Evolutionary conservation across 225 moss, liverwort and hornwort species (phyloP).

Genomic region (Pseudoscleropodium purum): DNA sequence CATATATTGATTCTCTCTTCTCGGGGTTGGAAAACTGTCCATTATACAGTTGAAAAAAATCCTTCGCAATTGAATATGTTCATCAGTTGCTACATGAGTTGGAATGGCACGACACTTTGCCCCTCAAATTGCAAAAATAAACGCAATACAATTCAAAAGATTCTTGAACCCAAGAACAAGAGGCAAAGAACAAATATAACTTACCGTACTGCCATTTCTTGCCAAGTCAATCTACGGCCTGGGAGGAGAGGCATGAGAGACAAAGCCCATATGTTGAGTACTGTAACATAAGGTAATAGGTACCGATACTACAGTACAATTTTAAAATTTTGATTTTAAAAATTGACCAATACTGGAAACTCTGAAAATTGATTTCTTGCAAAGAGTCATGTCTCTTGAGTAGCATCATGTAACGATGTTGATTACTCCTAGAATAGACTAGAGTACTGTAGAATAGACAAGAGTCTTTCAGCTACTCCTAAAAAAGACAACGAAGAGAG

Average conservation of each 20-base stretch:
- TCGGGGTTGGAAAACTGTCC: background rate
- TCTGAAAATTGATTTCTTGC: background rate
- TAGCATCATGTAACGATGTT: background rate
- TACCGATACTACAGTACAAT: background rate
- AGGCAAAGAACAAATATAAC: background rate
- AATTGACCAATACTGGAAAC: background rate
- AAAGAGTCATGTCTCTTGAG: background rate
- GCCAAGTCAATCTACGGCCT: background rate
- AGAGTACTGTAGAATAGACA: background rate
- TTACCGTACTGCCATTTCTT: background rate
- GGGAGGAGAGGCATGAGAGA: background rate
- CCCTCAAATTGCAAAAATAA: background rate
- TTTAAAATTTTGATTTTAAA: no score
- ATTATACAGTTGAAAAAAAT: background rate
- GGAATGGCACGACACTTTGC: background rate
- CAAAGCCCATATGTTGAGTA: background rate
- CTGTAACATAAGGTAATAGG: background rate
- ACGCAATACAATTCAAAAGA: background rate
- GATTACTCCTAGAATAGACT: background rate
- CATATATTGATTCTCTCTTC: no score
- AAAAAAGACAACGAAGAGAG: background rate
- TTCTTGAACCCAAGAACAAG: background rate
- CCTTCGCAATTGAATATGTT: background rate
- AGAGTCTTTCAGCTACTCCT: background rate
- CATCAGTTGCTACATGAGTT: background rate